phyloP scores from a whole-genome alignment of 1,139 yeast species.

The Yamadazyma siamensis region DNA sequence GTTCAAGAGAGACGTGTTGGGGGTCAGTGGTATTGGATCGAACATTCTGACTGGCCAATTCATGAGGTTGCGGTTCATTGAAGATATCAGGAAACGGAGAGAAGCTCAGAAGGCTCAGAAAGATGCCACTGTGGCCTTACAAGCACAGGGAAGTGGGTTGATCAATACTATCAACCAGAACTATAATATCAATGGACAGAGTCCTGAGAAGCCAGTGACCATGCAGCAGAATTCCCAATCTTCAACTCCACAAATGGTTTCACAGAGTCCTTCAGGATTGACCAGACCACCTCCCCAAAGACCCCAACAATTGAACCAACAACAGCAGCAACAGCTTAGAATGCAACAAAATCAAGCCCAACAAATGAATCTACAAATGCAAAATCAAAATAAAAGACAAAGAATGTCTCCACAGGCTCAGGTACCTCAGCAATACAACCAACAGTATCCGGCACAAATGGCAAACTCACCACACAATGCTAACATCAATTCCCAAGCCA shows the following conservation, averaged over 20 bases:
- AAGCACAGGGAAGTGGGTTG: constrained; percentile 27
- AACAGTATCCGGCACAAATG: constrained; percentile 10
- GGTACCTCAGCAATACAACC: constrained; percentile 14
- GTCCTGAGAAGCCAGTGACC: constrained; percentile 13
- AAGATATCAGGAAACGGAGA: constrained; percentile 44
- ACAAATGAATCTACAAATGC: constrained; percentile 12
- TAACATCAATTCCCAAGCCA: constrained; percentile 11
- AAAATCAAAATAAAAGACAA: constrained; percentile 13
- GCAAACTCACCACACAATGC: constrained; percentile 10
- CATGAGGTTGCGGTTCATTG: constrained; percentile 46
- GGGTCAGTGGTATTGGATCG: constrained; percentile 15
- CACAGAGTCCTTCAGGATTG: constrained; percentile 6
- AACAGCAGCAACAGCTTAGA: constrained; percentile 19
- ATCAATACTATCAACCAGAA: constrained; percentile 42
- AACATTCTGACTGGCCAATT: constrained; percentile 37
- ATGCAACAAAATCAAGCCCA: constrained; percentile 17
- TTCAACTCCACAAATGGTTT: constrained; percentile 7
- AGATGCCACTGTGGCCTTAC: constrained; percentile 34
- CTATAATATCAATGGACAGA: constrained; percentile 13
- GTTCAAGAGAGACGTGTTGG: constrained; percentile 22
- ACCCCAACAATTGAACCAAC: constrained; percentile 11
- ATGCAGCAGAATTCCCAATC: background rate
- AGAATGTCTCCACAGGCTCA: constrained; percentile 20
- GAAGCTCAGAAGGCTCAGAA: constrained; percentile 44
- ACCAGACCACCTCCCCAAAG: constrained; percentile 1